Evolutionary conservation across 257 asterid genomes (phyloP).

Genomic region (Solanum bulbocastanum): DNA sequence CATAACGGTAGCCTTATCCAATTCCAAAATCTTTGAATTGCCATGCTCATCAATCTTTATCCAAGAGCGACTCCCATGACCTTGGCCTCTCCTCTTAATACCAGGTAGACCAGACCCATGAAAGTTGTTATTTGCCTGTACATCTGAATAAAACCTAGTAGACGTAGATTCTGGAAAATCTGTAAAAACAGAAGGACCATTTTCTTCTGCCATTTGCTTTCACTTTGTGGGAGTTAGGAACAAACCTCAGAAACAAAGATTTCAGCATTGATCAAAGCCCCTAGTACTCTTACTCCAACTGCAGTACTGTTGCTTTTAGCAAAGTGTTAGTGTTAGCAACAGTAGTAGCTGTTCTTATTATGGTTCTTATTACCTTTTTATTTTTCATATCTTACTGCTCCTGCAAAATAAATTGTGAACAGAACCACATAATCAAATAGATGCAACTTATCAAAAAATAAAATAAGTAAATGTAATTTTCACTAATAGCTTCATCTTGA

Average conservation of each 20-base stretch:
- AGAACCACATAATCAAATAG: not conserved
- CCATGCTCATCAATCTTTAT: conserved; percentile 76
- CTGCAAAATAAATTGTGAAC: not conserved
- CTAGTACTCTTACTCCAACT: not conserved
- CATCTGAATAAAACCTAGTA: conserved; percentile 9
- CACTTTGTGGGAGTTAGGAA: conserved; percentile 4
- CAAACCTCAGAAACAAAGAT: conserved; percentile 3
- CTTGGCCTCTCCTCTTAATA: conserved; percentile 87
- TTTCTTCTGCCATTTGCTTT: conserved; percentile 48
- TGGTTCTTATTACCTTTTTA: not conserved
- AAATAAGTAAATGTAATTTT: not conserved
- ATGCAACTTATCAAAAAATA: not conserved
- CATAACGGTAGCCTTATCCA: conserved; percentile 83
- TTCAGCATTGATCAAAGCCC: conserved; percentile 18
- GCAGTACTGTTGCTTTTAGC: not conserved
- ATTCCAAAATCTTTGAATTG: conserved; percentile 58
- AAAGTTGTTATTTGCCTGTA: conserved; percentile 21
- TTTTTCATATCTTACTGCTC: not conserved
- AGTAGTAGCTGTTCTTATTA: not conserved
- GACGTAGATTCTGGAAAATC: conserved; percentile 24
- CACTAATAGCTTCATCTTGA: not conserved
- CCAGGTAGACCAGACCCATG: conserved; percentile 47
- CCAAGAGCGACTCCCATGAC: conserved; percentile 88
- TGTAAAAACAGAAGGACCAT: conserved; percentile 18
- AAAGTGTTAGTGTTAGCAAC: not conserved